These are phyloP conservation scores for Areca catechu DNA, from an alignment of 176 grass and related monocot genomes.

Conservation along the genomic window DNA sequence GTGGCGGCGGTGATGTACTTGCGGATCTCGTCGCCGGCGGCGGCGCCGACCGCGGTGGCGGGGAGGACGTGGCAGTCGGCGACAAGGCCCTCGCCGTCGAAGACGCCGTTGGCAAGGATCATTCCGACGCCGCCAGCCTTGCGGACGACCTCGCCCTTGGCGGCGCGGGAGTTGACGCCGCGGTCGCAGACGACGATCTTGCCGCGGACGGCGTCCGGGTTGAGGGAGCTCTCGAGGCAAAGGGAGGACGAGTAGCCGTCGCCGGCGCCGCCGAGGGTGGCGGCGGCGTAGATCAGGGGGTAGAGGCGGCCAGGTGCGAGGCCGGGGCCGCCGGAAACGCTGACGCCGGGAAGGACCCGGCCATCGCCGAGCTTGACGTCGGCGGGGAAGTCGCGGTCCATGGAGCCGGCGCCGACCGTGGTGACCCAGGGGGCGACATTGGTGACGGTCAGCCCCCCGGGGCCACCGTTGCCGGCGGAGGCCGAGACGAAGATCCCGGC, in stretches of 20 bases:
- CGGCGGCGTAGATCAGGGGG: constrained; percentile 53
- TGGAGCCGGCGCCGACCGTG: constrained; percentile 83
- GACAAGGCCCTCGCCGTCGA: constrained; percentile 86
- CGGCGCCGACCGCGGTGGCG: constrained; percentile 60
- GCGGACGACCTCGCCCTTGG: constrained; percentile 74
- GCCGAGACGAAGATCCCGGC: constrained; percentile 82
- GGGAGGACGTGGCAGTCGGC: constrained; percentile 91
- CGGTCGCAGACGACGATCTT: constrained; percentile 91
- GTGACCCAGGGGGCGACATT: constrained; percentile 89
- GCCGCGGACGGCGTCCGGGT: constrained; percentile 35
- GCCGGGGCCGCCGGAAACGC: constrained; percentile 67
- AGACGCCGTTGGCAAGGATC: constrained; percentile 84
- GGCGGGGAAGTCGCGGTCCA: constrained; percentile 88
- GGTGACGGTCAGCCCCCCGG: constrained; percentile 71
- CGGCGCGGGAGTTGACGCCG: constrained; percentile 70
- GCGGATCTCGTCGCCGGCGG: constrained; percentile 46
- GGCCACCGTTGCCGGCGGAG: constrained; percentile 79
- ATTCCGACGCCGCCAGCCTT: constrained; percentile 63
- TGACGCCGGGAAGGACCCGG: constrained; percentile 54
- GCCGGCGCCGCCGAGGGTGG: constrained; percentile 14
- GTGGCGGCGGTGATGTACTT: constrained; percentile 62
- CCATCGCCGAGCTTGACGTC: constrained; percentile 69
- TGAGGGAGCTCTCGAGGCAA: constrained; percentile 82
- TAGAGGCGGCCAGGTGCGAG: constrained; percentile 54
- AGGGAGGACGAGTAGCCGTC: constrained; percentile 75